Base-by-base conservation (phyloP, 2,329 filamentous ascomycete species). In the Fusarium torreyae region DNA sequence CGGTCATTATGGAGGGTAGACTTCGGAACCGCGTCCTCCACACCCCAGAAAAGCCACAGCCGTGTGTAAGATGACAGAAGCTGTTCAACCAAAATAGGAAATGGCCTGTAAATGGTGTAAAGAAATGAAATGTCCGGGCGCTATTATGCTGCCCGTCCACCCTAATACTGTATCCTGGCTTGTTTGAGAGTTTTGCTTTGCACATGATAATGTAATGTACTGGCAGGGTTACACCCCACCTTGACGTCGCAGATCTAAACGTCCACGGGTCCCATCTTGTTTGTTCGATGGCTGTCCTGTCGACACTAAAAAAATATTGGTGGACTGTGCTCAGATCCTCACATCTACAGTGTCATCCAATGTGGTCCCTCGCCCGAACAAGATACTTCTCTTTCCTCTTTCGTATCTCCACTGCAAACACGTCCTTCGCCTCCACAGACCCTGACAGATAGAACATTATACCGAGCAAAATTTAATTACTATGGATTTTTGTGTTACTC, bases 251-350 rank as follows among this genome's bases (percentile, higher is more conserved):
- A 34, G 49, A 66, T 53, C 61, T 61, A 26, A 22, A 51, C 38
- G 18, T 34, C 46, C 43, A 17, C 17, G 55, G 5, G 43, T 15
- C 20, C 20, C 42, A 53, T 51, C 43, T 56, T 50, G 42, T 43
- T 57, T 68, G 39, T 38, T 49, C 33, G 43, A 65, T 53, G 33
- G 53, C 33, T 50, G 42, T 54, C 33, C 36, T 66, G 39, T 44
- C 63, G 49, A 50, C 33, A 28, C 51, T 38, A 44, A 7, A 33
- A 45, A 55, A 44, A 42, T 22, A 10, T 20, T 36, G 31, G 43
- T 33, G 63, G 51, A 49, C 52, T 55, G 39, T 57, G 60, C 49
- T 46, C 14, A 38, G 57, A 68, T 66, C 63, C 66, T 63, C 57
- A 50, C 38, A 67, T 67, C 57, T 52, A 38, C 46, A 36, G 61